phyloP scores from a whole-genome alignment of 768 basidiomycete species.

The Psilocybe cubensis region DNA sequence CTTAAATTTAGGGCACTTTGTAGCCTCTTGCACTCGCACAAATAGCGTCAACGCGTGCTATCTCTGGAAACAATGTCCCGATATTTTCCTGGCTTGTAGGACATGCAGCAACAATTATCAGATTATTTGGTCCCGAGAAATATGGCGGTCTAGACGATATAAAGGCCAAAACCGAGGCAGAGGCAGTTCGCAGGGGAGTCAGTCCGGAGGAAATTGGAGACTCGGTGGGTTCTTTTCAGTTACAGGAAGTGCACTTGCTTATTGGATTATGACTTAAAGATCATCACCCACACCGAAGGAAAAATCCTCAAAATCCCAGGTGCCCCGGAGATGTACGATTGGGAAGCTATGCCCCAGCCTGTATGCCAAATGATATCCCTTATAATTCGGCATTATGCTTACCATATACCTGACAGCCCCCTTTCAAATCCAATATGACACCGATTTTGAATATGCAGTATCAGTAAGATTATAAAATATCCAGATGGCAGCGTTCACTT shows the following conservation, averaged over 20 bases:
- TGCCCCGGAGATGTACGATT: slow-evolving; percentile 7
- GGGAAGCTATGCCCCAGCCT: slow-evolving; percentile 1
- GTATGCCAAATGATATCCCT: neutral
- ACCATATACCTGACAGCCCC: neutral
- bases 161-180: neutral
- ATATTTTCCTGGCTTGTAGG: neutral
- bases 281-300: neutral
- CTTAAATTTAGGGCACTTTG: neutral
- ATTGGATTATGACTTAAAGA: neutral
- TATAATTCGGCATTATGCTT: neutral
- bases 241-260: too few relatives aligned
- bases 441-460: neutral
- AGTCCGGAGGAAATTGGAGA: neutral
- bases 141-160: neutral
- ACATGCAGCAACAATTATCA: neutral
- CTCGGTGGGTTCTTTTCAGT: neutral
- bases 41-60: neutral
- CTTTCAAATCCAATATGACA: neutral
- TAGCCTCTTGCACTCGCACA: neutral
- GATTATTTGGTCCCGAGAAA: neutral
- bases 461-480: neutral
- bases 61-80: neutral
- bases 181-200: neutral
- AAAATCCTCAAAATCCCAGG: neutral
- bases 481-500: too few relatives aligned